Conservation (phyloP, 1,139 yeast genomes). For the Wickerhamiella infanticola region DNA sequence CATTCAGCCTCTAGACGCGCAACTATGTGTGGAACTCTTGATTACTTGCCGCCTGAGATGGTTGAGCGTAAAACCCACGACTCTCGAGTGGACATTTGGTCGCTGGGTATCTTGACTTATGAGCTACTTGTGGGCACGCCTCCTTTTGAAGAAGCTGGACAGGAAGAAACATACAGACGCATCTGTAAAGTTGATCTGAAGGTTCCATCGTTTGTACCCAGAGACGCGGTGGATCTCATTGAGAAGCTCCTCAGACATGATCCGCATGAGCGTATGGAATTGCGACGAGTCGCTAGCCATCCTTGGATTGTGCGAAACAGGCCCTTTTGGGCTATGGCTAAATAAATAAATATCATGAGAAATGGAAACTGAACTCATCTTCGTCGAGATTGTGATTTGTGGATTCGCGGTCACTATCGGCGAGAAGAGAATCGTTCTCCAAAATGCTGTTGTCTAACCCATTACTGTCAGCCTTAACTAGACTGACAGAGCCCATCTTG, state of each 20-base stretch:
- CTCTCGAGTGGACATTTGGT: conserved; percentile 76
- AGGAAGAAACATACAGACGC: conserved; percentile 59
- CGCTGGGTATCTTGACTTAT: conserved; percentile 73
- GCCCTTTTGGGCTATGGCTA: conserved; percentile 29
- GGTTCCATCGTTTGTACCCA: conserved; percentile 53
- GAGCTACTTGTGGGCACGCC: conserved; percentile 83
- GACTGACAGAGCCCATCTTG: background rate
- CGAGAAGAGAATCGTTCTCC: background rate
- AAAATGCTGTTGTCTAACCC: background rate
- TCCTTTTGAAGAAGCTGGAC: conserved; percentile 68
- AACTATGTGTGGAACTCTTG: conserved; percentile 91
- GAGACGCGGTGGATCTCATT: conserved; percentile 69
- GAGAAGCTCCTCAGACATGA: conserved; percentile 40
- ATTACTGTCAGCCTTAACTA: background rate
- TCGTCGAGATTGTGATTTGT: background rate
- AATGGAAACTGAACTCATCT: conserved; percentile 9
- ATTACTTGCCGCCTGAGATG: conserved; percentile 92
- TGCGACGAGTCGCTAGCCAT: conserved; percentile 50
- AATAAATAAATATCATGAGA: conserved; percentile 2
- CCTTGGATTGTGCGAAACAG: conserved; percentile 69
- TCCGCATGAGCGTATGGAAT: conserved; percentile 48
- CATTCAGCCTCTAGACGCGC: conserved; percentile 45
- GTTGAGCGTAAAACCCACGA: conserved; percentile 74
- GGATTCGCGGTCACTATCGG: background rate
- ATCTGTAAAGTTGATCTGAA: conserved; percentile 62